Conservation (phyloP, 176 grass and related monocot genomes). For the Zea mays region Zm-B73-REFERENCE-NAM-5.0 NC_050097.1:182191501-182192000, state of each 20-base stretch:
- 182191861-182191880: slow-evolving; percentile 37
- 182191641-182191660: not conserved
- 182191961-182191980: slow-evolving; percentile 15
- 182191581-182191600: not conserved
- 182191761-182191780: not conserved
- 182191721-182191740: not conserved
- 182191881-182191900: slow-evolving; percentile 5
- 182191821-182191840: slow-evolving; percentile 44
- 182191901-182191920: slow-evolving; percentile 54
- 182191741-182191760: not conserved
- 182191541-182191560: not conserved
- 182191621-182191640: slow-evolving; percentile 24
- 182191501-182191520: not conserved
- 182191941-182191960: slow-evolving; percentile 31
- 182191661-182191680: not conserved
- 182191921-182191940: slow-evolving; percentile 31
- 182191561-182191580: not conserved
- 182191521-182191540: not conserved
- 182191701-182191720: slow-evolving; percentile 21
- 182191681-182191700: slow-evolving; percentile 2
- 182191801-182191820: not conserved
- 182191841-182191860: slow-evolving; percentile 17
- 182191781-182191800: not conserved
- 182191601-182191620: slow-evolving; percentile 12
- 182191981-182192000: slow-evolving; percentile 1